Base-by-base conservation (phyloP, 2,329 filamentous ascomycete species). In the Fusarium nygamai region DNA sequence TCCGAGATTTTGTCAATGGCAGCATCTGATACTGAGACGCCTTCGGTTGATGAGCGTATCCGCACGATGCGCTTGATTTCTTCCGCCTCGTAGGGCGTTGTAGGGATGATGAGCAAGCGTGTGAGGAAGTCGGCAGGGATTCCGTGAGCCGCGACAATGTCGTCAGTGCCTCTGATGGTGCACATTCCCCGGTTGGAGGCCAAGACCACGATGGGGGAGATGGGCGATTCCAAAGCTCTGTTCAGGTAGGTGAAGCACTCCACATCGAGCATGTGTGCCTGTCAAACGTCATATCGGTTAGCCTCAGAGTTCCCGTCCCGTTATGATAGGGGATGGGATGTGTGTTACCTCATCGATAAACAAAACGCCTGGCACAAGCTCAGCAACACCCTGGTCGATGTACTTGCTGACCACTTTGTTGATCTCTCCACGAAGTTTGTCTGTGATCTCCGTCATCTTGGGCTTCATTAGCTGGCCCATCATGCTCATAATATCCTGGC, bases 391-490 rank as follows among this genome's bases (percentile, higher is more conserved):
- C 85, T 98, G 96, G 82, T 98, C 96, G 78, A 99, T 99, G 85
- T 98, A 99, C 84, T 96, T 95, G 88, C 95, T 98, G 76, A 99
- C 96, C 36, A 99, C 96, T 86, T 98, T 98, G 90, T 99, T 98
- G 86, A 99, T 98, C 86, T 99, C 96, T 64, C 90, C 88, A 69
- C 96, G 91, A 80, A 99, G 87, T 87, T 99, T 99, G 85, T 99
- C 96, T 36, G 96, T 99, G 80, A 99, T 98, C 83, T 99, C 96
- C 11, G 96, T 99, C 92, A 98, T 98, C 87, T 97, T 97, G 71
- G 96, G 96, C 89, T 98, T 98, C 95, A 98, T 98, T 80, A 99
- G 86, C 85, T 99, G 96, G 79, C 96, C 96, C 96, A 99, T 98
- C 96, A 99, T 98, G 86, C 95, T 98, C 95, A 99, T 98, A 76